Evolutionary conservation across 2,329 filamentous ascomycete species (phyloP).

Genomic region (Aspergillus flavus): DNA sequence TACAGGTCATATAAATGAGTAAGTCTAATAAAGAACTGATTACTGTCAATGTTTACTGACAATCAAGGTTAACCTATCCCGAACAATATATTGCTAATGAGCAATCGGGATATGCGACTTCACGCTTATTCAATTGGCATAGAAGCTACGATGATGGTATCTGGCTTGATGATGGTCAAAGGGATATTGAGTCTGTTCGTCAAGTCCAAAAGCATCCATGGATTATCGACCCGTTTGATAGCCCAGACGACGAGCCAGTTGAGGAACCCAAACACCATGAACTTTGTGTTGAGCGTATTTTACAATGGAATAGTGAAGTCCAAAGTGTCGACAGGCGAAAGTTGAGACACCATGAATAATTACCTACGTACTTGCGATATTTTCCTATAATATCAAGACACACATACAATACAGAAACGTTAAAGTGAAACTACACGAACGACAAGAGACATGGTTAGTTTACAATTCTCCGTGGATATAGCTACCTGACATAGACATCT

Average conservation of each 20-base stretch:
- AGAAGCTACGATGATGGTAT: conserved; percentile 24
- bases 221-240: conserved; percentile 25
- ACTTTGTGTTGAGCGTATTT: conserved; percentile 15
- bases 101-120: conserved; percentile 21
- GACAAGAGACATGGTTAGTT: no score
- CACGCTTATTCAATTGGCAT: conserved; percentile 29
- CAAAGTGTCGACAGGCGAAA: neutral
- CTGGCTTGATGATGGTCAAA: conserved; percentile 26
- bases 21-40: neutral
- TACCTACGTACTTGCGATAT: neutral
- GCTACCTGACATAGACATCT: no score
- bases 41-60: conserved; percentile 4
- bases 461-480: no score
- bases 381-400: no score
- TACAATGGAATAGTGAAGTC: conserved; percentile 14
- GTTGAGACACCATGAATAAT: neutral
- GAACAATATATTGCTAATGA: conserved; percentile 17
- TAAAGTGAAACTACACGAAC: no score
- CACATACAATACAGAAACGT: no score
- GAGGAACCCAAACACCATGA: conserved; percentile 11
- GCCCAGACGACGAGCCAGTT: neutral
- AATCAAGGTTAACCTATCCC: neutral
- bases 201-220: conserved; percentile 24
- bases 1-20: conserved; percentile 1
- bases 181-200: conserved; percentile 20